Conservation (phyloP, 305 asterid genomes). For the Rubia balearica region DNA sequence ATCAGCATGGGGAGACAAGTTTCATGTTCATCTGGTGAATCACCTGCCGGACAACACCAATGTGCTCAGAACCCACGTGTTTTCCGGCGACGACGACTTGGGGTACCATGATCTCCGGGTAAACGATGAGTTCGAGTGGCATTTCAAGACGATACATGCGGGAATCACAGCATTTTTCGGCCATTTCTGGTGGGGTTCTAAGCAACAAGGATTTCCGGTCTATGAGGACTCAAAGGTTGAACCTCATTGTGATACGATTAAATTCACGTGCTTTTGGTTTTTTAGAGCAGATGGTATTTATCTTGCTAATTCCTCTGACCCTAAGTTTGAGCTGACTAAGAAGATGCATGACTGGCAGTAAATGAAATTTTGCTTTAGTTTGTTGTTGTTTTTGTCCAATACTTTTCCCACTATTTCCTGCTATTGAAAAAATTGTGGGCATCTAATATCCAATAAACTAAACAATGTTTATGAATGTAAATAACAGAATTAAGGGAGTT, state of each 20-base stretch:
- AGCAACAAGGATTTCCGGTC: background rate
- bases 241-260: background rate
- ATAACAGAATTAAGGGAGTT: too few species aligned
- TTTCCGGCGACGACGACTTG: background rate
- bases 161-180: background rate
- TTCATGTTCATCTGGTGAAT: background rate
- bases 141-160: background rate
- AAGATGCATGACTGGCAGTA: background rate
- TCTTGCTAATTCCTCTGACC: background rate
- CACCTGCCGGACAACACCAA: background rate
- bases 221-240: background rate
- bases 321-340: background rate
- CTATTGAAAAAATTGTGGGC: too few species aligned
- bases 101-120: background rate
- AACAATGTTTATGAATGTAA: too few species aligned
- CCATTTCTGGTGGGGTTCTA: slow-evolving; percentile 6
- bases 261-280: background rate
- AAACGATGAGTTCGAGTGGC: background rate
- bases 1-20: background rate
- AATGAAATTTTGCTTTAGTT: background rate
- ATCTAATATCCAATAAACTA: too few species aligned
- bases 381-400: too few species aligned
- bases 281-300: background rate
- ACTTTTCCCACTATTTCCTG: too few species aligned
- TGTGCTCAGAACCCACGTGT: background rate